These are phyloP conservation scores for Aspergillus felis DNA, from an alignment of 2,329 filamentous ascomycete genomes.

Conservation along the genomic window DNA sequence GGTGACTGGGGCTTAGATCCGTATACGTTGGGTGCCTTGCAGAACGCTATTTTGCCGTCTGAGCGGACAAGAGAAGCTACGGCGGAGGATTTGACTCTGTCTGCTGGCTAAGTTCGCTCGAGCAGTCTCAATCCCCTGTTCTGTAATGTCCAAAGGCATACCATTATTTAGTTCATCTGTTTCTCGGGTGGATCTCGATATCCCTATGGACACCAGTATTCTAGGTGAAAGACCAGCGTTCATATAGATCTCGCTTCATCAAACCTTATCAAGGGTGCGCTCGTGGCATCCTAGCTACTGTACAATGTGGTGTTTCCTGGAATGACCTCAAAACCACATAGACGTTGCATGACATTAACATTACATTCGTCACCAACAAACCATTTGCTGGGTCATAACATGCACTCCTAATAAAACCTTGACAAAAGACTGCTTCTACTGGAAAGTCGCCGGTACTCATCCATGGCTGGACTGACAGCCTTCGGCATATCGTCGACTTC, in stretches of 20 bases:
- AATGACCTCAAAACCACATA: too few species aligned
- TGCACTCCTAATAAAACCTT: conserved; percentile 19
- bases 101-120: too few species aligned
- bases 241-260: too few species aligned
- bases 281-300: too few species aligned
- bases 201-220: too few species aligned
- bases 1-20: conserved; percentile 50
- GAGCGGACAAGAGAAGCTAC: conserved; percentile 7
- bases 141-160: too few species aligned
- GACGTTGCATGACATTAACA: background rate
- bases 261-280: too few species aligned
- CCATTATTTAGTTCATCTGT: too few species aligned
- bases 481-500: conserved; percentile 16
- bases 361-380: background rate
- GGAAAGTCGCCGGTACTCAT: conserved; percentile 32
- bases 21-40: conserved; percentile 26
- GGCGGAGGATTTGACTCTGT: background rate
- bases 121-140: background rate
- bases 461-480: conserved; percentile 29
- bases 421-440: conserved; percentile 23
- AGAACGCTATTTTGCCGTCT: conserved; percentile 33
- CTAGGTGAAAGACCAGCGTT: too few species aligned
- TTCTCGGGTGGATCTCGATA: too few species aligned
- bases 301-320: too few species aligned
- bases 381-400: background rate